These are phyloP conservation scores for Dendrobium chrysotoxum DNA, from an alignment of 106 monocot genomes.

Conservation along the genomic window DNA sequence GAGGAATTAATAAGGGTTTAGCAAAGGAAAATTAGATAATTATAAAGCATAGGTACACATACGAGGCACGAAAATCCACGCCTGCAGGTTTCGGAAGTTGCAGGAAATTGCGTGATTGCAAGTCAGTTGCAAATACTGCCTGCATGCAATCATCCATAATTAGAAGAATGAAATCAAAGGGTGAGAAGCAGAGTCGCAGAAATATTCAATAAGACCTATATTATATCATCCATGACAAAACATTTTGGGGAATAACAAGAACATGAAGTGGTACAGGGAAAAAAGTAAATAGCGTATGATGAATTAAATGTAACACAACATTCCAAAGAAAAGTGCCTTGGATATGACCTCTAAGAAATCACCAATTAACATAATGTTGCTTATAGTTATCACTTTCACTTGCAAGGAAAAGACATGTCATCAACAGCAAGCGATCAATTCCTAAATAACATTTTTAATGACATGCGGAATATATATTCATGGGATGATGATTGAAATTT, in stretches of 20 bases:
- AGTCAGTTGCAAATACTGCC: constrained; percentile 90
- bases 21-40: neutral
- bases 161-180: constrained; percentile 4
- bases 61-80: constrained; percentile 99
- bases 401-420: neutral
- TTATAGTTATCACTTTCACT: neutral
- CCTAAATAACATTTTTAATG: neutral
- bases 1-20: neutral
- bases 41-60: constrained; percentile 20
- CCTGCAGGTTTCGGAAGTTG: constrained; percentile 87
- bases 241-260: neutral
- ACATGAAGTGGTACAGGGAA: neutral
- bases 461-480: neutral
- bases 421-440: neutral
- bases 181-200: neutral
- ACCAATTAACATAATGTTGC: neutral
- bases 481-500: neutral
- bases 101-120: constrained; percentile 85
- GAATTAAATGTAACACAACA: neutral
- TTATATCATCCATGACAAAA: neutral
- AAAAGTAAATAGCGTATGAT: neutral
- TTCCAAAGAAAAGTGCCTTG: neutral
- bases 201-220: neutral
- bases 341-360: neutral
- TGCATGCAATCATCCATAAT: constrained; percentile 26